Conservation (phyloP, 176 grass and related monocot genomes). For the Musa beccarii region DNA sequence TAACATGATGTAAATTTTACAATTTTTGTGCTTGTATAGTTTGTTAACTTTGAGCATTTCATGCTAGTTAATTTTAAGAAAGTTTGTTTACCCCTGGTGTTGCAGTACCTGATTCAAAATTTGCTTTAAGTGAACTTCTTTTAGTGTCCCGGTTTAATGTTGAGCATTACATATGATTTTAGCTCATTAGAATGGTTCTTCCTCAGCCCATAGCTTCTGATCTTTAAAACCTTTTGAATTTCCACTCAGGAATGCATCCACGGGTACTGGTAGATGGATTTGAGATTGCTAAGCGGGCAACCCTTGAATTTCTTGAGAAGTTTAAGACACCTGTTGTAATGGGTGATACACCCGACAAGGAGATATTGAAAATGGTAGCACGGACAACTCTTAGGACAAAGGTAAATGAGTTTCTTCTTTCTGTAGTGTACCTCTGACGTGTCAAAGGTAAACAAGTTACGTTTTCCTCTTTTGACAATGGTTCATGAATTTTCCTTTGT, state of each 20-base stretch:
- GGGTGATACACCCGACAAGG: slow-evolving; percentile 72
- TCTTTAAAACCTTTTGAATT: slow-evolving; percentile 3
- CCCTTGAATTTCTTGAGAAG: slow-evolving; percentile 91
- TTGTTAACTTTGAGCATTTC: not conserved
- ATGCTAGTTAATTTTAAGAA: not conserved
- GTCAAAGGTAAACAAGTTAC: not conserved
- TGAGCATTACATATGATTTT: no score
- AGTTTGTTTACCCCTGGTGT: not conserved
- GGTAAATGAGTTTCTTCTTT: slow-evolving; percentile 29
- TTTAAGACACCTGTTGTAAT: slow-evolving; percentile 77
- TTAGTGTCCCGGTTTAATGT: no score
- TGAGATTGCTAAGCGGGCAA: slow-evolving; percentile 82
- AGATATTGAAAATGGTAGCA: slow-evolving; percentile 88
- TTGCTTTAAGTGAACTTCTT: slow-evolving; percentile 4
- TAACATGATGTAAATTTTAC: not conserved
- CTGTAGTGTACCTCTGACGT: not conserved
- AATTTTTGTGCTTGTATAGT: not conserved
- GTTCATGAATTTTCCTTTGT: slow-evolving; percentile 19
- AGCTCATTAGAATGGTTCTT: no score
- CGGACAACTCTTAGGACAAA: slow-evolving; percentile 95
- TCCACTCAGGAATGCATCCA: slow-evolving; percentile 66
- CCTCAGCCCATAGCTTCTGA: slow-evolving; percentile 1
- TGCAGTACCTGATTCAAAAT: not conserved
- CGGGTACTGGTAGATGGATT: slow-evolving; percentile 93
- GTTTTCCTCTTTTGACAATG: slow-evolving; percentile 7